Base-by-base conservation (phyloP, 192 early-diverging fungal genomes). In the Linnemannia zychae region DNA sequence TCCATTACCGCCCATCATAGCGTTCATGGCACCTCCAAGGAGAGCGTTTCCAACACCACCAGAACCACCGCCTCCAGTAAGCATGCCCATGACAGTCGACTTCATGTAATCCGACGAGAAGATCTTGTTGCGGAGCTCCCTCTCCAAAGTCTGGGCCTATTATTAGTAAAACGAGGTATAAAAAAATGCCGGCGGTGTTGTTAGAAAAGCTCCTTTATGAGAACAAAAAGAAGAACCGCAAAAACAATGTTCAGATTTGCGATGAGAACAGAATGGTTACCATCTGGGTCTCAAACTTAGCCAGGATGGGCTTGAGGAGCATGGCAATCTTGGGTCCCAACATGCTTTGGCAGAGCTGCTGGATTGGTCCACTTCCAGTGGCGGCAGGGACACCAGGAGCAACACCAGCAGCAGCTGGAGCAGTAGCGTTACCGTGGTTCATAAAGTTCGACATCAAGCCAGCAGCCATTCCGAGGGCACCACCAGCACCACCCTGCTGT, bases 101-200 rank as follows among this genome's bases (percentile, higher is more conserved):
- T 84, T 84, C 53, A 84, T 84, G n/a, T 76, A 78, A 49, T 84
- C 82, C 5, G 82, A 37, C 33, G 82, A 84, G 53, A 84, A 84
- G 65, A 84, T 71, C 60, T 84, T 78, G 50, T 47, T 74, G 37
- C 82, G 82, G 72, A 84, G 82, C 52, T 84, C 76, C 4, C 65
- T 77, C 69, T 84, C 82, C 28, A 84, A 49, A 6, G 66, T 66
- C 18, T 34, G 28, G 15, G 72, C 49, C 82, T 84, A 67, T 48
- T 28, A 22, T 67, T 33, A 36, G 28, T 71, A 24, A 3, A 24
- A 24, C 28, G 50, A 74, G 16, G 60, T 38, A 60, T 50, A 48
- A 40, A 65, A 71, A 44, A n/a, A 63, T 47, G 24, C 18, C 9
- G n/a, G 24, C 22, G 31, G 48, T n/a, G 48, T 20, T 22, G 47